These are phyloP conservation scores for Aspergillus pseudoterreus DNA, from an alignment of 2,329 filamentous ascomycete genomes.

Conservation along the genomic window DNA sequence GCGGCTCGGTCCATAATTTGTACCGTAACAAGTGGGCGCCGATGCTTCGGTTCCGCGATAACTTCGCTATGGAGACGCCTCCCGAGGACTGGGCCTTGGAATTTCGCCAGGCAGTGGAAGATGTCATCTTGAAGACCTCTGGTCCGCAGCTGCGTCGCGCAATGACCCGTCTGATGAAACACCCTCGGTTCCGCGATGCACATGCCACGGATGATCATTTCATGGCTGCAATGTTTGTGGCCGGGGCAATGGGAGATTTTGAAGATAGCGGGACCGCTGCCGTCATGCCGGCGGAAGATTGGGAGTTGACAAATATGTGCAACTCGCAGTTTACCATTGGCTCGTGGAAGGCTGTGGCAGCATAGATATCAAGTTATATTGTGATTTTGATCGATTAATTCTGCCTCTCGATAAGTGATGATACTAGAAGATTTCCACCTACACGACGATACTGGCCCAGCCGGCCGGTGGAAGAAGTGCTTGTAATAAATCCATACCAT, in stretches of 20 bases:
- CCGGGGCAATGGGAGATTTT: conserved; percentile 51
- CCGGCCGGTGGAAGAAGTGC: too few species aligned
- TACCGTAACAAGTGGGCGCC: conserved; percentile 64
- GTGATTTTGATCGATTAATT: neutral
- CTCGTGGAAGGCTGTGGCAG: conserved; percentile 21
- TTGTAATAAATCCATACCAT: too few species aligned
- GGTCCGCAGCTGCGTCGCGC: conserved; percentile 54
- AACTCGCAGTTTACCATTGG: conserved; percentile 59
- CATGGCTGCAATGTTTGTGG: conserved; percentile 62
- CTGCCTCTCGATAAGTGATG: neutral
- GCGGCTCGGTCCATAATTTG: conserved; percentile 67
- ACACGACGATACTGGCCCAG: too few species aligned
- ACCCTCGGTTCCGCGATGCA: conserved; percentile 62
- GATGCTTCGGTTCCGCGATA: conserved; percentile 62
- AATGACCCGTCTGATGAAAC: conserved; percentile 64
- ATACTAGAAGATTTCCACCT: too few species aligned
- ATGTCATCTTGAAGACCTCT: conserved; percentile 53
- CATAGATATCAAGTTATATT: neutral
- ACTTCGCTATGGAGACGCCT: conserved; percentile 57
- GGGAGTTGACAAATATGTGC: conserved; percentile 64
- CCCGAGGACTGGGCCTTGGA: conserved; percentile 60
- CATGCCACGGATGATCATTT: conserved; percentile 70
- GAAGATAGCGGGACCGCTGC: conserved; percentile 41
- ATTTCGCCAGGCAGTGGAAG: conserved; percentile 63
- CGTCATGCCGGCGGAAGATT: conserved; percentile 53